Conservation (phyloP, 352 stramenopile species). For the Lagenidium giganteum region DNA sequence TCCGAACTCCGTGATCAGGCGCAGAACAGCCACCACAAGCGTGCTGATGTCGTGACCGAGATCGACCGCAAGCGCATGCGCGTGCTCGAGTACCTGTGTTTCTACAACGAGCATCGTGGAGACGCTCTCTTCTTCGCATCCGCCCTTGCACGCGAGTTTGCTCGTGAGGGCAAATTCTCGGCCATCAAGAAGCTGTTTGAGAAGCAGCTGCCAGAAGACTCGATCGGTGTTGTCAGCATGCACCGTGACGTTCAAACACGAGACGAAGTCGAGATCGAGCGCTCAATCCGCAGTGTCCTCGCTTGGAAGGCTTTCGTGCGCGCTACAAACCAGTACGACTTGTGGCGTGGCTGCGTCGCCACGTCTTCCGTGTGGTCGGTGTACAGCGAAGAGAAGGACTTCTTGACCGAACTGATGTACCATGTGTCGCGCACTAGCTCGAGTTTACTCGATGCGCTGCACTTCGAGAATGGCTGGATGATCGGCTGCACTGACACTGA, state of each 20-base stretch:
- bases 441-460: constrained; percentile 58
- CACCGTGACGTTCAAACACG: constrained; percentile 37
- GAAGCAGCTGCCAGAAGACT: constrained; percentile 60
- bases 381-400: constrained; percentile 78
- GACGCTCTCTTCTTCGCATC: constrained; percentile 59
- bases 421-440: constrained; percentile 47
- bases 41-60: constrained; percentile 23
- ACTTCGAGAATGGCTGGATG: constrained; percentile 81
- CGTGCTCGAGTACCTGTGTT: constrained; percentile 67
- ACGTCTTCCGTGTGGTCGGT: constrained; percentile 17
- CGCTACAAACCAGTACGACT: constrained; percentile 56
- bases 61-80: constrained; percentile 62
- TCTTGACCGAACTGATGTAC: constrained; percentile 72
- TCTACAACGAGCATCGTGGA: constrained; percentile 61
- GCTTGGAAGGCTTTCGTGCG: constrained; percentile 73
- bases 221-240: constrained; percentile 52
- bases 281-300: constrained; percentile 48
- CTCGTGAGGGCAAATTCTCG: constrained; percentile 63
- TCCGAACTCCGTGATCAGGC: constrained; percentile 23
- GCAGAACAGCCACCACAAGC: constrained; percentile 18
- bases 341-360: constrained; percentile 61
- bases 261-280: constrained; percentile 44
- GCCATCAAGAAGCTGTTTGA: constrained; percentile 55
- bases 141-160: constrained; percentile 60
- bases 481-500: constrained; percentile 36